Evolutionary conservation across 441 rosid genomes (phyloP).

Genomic region (Brassica hybrid): DNA sequence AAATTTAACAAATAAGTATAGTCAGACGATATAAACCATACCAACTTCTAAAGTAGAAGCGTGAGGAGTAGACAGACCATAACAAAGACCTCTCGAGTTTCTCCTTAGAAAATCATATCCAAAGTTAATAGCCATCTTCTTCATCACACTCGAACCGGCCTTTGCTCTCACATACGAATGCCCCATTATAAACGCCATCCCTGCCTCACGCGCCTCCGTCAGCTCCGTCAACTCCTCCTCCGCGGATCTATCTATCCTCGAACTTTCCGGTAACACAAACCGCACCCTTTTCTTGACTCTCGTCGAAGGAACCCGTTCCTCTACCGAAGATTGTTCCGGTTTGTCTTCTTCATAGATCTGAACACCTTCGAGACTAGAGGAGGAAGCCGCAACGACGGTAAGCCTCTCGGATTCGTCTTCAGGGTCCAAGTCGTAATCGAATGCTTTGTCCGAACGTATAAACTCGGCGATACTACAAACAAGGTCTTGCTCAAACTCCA

Average conservation of each 20-base stretch:
- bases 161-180: constrained; percentile 82
- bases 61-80: constrained; percentile 73
- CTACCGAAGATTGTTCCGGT: constrained; percentile 29
- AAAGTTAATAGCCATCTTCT: constrained; percentile 66
- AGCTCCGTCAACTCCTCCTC: constrained; percentile 73
- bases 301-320: constrained; percentile 14
- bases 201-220: constrained; percentile 86
- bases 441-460: constrained; percentile 61
- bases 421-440: constrained; percentile 28
- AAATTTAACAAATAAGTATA: constrained; percentile 29
- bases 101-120: constrained; percentile 88
- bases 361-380: constrained; percentile 61
- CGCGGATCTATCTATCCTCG: constrained; percentile 50
- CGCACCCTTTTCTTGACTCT: constrained; percentile 65
- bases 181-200: constrained; percentile 86
- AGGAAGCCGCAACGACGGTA: constrained; percentile 76
- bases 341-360: constrained; percentile 54
- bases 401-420: constrained; percentile 56
- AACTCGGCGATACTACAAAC: constrained; percentile 77
- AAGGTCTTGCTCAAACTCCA: constrained; percentile 81
- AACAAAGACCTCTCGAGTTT: constrained; percentile 69
- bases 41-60: constrained; percentile 93
- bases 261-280: constrained; percentile 74
- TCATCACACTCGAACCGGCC: constrained; percentile 72
- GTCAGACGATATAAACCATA: constrained; percentile 73